A percentile compares a stretch with the other conserved stretches of the same genome.
phyloP scores from a whole-genome alignment of 805 yeast species.

The Ogataea corticis region DNA sequence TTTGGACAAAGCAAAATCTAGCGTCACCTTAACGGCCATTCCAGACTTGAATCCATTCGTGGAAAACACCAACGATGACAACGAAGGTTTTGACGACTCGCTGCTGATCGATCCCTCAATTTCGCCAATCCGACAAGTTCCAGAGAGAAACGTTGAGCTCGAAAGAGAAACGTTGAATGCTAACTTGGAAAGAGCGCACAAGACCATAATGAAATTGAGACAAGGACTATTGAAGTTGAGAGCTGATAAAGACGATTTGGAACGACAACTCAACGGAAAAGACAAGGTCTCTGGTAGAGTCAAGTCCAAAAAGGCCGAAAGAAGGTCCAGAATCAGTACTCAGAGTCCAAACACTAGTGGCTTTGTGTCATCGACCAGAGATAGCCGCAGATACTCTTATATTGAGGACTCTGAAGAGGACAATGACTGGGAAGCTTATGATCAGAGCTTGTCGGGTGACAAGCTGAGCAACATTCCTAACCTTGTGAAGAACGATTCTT shows the following conservation, averaged over 20 bases:
- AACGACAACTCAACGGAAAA: slow-evolving; percentile 14
- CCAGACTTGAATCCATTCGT: slow-evolving; percentile 7
- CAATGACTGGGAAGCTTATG: slow-evolving; percentile 27
- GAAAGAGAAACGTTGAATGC: slow-evolving; percentile 68
- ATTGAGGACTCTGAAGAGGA: slow-evolving; percentile 24
- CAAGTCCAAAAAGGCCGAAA: slow-evolving; percentile 6
- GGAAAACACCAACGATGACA: slow-evolving; percentile 20
- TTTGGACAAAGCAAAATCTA: slow-evolving; percentile 15
- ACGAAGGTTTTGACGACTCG: slow-evolving; percentile 39
- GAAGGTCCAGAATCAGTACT: slow-evolving; percentile 6
- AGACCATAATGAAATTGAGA: slow-evolving; percentile 61
- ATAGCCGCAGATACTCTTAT: slow-evolving; percentile 11
- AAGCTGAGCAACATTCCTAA: slow-evolving; percentile 26
- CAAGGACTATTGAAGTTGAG: slow-evolving; percentile 46
- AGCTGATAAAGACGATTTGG: slow-evolving; percentile 40
- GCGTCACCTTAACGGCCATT: slow-evolving; percentile 18
- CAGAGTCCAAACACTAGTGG: slow-evolving; percentile 14
- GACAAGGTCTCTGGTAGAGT: not conserved
- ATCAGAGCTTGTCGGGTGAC: slow-evolving; percentile 12
- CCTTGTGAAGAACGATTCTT: slow-evolving; percentile 20
- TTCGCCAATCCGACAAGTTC: slow-evolving; percentile 37
- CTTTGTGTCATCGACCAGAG: slow-evolving; percentile 19
- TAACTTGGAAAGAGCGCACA: slow-evolving; percentile 64
- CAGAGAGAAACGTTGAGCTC: slow-evolving; percentile 46
- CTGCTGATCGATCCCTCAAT: slow-evolving; percentile 34